A percentile compares a stretch with the other conserved stretches of the same genome.
Evolutionary conservation across 2,329 filamentous ascomycete genomes (phyloP).

Genomic region (Biscogniauxia sp.): DNA sequence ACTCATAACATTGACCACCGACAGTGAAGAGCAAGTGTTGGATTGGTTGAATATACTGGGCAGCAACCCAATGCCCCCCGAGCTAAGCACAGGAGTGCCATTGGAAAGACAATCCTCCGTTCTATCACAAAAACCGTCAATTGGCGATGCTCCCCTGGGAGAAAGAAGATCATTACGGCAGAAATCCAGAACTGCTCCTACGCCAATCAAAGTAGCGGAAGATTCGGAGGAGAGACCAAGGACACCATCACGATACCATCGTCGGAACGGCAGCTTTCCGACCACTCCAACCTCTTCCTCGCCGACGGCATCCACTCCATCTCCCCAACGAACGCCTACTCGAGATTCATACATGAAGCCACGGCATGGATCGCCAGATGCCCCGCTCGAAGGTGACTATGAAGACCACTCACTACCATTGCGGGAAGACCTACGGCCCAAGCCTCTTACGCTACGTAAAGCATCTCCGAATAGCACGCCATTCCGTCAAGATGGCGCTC

Average conservation of each 20-base stretch:
- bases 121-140: conserved; percentile 22
- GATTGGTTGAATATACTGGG: conserved; percentile 87
- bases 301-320: conserved; percentile 19
- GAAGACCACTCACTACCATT: conserved; percentile 26
- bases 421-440: conserved; percentile 38
- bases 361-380: conserved; percentile 13
- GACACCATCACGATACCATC: conserved; percentile 37
- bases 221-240: conserved; percentile 27
- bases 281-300: conserved; percentile 26
- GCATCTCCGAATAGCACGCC: conserved; percentile 34
- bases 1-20: conserved; percentile 71
- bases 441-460: conserved; percentile 36
- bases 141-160: conserved; percentile 39
- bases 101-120: conserved; percentile 23
- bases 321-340: conserved; percentile 39
- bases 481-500: conserved; percentile 52
- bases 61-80: conserved; percentile 48
- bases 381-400: conserved; percentile 9
- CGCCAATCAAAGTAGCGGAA: conserved; percentile 19
- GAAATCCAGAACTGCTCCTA: conserved; percentile 16
- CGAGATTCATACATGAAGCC: conserved; percentile 30
- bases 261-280: conserved; percentile 30
- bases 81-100: conserved; percentile 34
- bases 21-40: conserved; percentile 71
- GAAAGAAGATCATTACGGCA: conserved; percentile 31